Evolutionary conservation across 805 yeast genomes (phyloP).

Genomic region (Kregervanrija delftensis): DNA sequence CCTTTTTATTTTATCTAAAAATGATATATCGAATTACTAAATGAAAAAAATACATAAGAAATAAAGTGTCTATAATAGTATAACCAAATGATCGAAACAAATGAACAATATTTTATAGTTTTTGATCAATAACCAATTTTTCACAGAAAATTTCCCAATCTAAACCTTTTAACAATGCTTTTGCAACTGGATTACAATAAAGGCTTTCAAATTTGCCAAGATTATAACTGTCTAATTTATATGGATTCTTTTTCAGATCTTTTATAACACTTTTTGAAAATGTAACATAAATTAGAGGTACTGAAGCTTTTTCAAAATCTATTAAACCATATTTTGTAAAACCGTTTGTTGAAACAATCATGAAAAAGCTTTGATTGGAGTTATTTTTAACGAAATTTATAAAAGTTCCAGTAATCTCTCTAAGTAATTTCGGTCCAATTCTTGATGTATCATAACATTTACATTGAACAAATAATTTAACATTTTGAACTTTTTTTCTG

Average conservation of each 20-base stretch:
- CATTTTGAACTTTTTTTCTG: constrained; percentile 19
- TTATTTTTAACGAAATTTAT: constrained; percentile 9
- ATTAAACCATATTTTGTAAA: constrained; percentile 41
- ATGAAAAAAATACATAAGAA: background rate
- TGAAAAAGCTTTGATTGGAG: constrained; percentile 19
- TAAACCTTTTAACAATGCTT: constrained; percentile 29
- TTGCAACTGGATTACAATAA: constrained; percentile 33
- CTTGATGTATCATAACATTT: constrained; percentile 37
- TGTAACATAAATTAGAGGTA: constrained; percentile 40
- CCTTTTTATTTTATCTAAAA: background rate
- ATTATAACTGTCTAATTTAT: constrained; percentile 31
- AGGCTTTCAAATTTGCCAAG: constrained; percentile 31
- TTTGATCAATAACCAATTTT: no score
- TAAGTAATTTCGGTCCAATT: constrained; percentile 38
- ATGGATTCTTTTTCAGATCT: constrained; percentile 17
- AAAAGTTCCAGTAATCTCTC: constrained; percentile 51
- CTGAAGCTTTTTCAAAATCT: constrained; percentile 36
- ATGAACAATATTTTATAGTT: no score
- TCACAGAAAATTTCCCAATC: constrained; percentile 17
- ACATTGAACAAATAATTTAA: constrained; percentile 47
- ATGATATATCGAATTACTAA: background rate
- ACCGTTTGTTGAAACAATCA: constrained; percentile 40
- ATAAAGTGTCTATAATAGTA: no score
- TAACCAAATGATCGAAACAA: no score
- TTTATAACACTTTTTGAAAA: constrained; percentile 28